Evolutionary conservation across 2,329 filamentous ascomycete species (phyloP).

Genomic region (Akanthomyces muscarius): DNA sequence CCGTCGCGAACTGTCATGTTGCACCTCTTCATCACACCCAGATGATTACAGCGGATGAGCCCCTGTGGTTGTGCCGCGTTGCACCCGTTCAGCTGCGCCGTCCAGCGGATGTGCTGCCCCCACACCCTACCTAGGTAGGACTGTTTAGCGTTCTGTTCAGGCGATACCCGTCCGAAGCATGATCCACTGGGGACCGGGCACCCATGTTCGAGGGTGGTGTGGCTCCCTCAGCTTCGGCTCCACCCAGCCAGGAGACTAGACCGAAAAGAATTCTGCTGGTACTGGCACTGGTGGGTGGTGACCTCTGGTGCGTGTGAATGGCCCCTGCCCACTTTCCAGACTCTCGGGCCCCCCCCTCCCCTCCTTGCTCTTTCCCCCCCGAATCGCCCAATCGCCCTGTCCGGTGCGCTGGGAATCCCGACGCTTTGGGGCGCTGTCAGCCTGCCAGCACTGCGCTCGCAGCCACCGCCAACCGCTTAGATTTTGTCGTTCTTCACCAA

Average conservation of each 20-base stretch:
- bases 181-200: slow-evolving; percentile 5
- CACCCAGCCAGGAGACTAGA: background rate
- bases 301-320: too few relatives aligned
- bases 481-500: background rate
- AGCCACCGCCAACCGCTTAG: background rate
- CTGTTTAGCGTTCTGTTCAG: slow-evolving; percentile 8
- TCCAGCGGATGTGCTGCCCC: background rate
- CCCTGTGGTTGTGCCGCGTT: background rate
- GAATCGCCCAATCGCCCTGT: slow-evolving; percentile 8
- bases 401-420: slow-evolving; percentile 15
- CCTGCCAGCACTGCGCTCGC: background rate
- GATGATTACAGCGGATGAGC: background rate
- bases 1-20: background rate
- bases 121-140: background rate
- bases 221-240: background rate
- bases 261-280: background rate
- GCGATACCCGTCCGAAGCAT: slow-evolving; percentile 14
- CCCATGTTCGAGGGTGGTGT: background rate
- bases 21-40: background rate
- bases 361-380: background rate
- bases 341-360: slow-evolving; percentile 15
- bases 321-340: slow-evolving; percentile 14
- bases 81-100: background rate
- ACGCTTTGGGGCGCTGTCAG: background rate
- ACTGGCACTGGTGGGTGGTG: too few relatives aligned